These are phyloP conservation scores for Narthecium ossifragum DNA, from an alignment of 106 monocot genomes.

Conservation along the genomic window DNA sequence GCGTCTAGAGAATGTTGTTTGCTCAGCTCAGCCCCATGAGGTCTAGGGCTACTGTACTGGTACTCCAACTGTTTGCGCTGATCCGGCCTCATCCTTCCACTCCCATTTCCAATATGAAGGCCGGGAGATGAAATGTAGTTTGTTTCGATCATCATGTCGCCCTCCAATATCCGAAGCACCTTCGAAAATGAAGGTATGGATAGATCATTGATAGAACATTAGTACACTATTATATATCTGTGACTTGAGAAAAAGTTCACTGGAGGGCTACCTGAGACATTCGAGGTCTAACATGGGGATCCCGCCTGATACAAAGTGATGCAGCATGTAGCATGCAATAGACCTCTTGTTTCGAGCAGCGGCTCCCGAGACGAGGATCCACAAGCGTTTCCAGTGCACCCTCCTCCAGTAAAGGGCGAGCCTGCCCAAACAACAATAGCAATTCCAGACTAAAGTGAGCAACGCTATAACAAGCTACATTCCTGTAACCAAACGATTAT, in stretches of 20 bases:
- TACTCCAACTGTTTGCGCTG: neutral
- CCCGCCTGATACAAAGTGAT: slow-evolving; percentile 29
- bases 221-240: neutral
- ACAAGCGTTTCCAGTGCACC: slow-evolving; percentile 20
- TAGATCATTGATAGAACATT: neutral
- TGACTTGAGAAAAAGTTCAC: neutral
- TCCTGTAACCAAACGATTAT: neutral
- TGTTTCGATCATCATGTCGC: slow-evolving; percentile 14
- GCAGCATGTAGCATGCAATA: slow-evolving; percentile 31
- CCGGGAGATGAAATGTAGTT: slow-evolving; percentile 8
- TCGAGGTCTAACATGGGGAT: slow-evolving; percentile 28
- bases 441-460: too few species aligned
- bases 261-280: slow-evolving; percentile 33
- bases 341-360: slow-evolving; percentile 24
- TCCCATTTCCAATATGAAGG: slow-evolving; percentile 4
- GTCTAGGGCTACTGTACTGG: neutral
- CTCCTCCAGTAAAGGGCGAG: slow-evolving; percentile 31
- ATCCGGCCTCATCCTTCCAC: neutral
- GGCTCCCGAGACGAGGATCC: slow-evolving; percentile 19
- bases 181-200: neutral
- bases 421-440: slow-evolving; percentile 8
- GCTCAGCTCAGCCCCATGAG: neutral
- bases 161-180: slow-evolving; percentile 32
- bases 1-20: neutral
- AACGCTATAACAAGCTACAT: too few species aligned